Percentiles rank a stretch among this genome's conserved stretches.
Conservation (phyloP, 352 stramenopile species). For the Globisporangium megalacanthum region DNA sequence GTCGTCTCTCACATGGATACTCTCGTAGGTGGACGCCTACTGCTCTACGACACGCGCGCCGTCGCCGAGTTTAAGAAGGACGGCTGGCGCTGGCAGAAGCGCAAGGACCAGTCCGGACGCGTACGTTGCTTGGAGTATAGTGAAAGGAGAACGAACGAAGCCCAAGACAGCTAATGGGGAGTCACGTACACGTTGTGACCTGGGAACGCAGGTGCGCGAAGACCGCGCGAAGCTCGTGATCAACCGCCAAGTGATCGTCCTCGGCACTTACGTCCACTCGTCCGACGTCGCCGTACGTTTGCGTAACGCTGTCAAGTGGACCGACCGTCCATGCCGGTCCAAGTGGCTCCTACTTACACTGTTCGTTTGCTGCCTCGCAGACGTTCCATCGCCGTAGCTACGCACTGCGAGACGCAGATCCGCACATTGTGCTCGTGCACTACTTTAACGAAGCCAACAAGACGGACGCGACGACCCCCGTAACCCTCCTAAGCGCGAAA, state of each 20-base stretch:
- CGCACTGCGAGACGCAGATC: slow-evolving; percentile 56
- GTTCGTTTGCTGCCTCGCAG: slow-evolving; percentile 22
- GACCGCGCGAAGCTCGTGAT: slow-evolving; percentile 83
- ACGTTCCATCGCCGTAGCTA: slow-evolving; percentile 85
- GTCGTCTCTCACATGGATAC: neutral
- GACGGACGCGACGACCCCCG: neutral
- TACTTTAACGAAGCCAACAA: slow-evolving; percentile 83
- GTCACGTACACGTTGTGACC: neutral
- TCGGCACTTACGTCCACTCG: slow-evolving; percentile 83
- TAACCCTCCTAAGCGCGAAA: slow-evolving; percentile 9
- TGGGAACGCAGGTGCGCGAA: slow-evolving; percentile 47
- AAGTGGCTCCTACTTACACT: no score
- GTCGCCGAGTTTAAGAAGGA: slow-evolving; percentile 83
- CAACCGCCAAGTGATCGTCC: slow-evolving; percentile 73
- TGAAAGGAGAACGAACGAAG: no score
- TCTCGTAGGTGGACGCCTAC: slow-evolving; percentile 49
- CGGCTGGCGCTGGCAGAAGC: slow-evolving; percentile 82
- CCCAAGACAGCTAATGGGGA: neutral
- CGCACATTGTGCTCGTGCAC: slow-evolving; percentile 77
- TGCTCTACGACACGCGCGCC: slow-evolving; percentile 62
- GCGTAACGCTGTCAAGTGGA: no score
- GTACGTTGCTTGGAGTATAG: no score
- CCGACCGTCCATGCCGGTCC: no score
- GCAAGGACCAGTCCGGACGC: slow-evolving; percentile 74
- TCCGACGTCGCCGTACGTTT: slow-evolving; percentile 52